phyloP scores from a whole-genome alignment of 345 rosid genomes.

The Bruguiera parviflora region DNA sequence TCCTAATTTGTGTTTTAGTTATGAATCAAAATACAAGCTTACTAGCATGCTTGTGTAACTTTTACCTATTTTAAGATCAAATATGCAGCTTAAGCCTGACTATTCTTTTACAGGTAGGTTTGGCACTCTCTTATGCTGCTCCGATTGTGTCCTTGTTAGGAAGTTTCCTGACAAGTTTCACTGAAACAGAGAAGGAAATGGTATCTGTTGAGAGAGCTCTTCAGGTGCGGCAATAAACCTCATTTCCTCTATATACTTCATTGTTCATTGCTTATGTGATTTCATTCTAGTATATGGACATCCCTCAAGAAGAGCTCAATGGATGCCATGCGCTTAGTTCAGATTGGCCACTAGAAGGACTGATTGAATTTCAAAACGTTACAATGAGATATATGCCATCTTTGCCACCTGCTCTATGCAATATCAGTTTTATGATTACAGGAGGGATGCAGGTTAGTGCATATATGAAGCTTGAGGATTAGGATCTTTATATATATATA shows the following conservation, averaged over 20 bases:
- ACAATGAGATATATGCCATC: constrained; percentile 73
- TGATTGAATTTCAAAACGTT: constrained; percentile 68
- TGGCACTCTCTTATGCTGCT: constrained; percentile 90
- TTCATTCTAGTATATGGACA: constrained; percentile 66
- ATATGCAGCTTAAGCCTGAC: neutral
- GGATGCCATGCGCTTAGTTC: constrained; percentile 46
- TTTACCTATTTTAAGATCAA: neutral
- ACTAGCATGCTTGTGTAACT: neutral
- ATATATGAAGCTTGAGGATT: neutral
- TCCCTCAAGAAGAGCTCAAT: constrained; percentile 68
- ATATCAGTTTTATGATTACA: constrained; percentile 53
- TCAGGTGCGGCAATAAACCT: constrained; percentile 45
- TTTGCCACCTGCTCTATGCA: constrained; percentile 61
- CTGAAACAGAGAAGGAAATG: constrained; percentile 97
- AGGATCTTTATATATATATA: neutral
- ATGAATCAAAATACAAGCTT: neutral
- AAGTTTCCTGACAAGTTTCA: constrained; percentile 81
- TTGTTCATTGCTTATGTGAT: constrained; percentile 15
- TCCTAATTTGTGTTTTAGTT: neutral
- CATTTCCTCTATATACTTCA: neutral
- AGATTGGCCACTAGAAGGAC: constrained; percentile 72
- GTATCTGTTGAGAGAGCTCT: constrained; percentile 86
- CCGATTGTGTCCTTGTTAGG: constrained; percentile 82
- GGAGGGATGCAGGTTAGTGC: constrained; percentile 67
- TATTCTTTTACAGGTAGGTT: constrained; percentile 60